A percentile compares a stretch with the other conserved stretches of the same genome.
phyloP scores from a whole-genome alignment of 148 eudicot species.

The Vaccinium macrocarpon region DNA sequence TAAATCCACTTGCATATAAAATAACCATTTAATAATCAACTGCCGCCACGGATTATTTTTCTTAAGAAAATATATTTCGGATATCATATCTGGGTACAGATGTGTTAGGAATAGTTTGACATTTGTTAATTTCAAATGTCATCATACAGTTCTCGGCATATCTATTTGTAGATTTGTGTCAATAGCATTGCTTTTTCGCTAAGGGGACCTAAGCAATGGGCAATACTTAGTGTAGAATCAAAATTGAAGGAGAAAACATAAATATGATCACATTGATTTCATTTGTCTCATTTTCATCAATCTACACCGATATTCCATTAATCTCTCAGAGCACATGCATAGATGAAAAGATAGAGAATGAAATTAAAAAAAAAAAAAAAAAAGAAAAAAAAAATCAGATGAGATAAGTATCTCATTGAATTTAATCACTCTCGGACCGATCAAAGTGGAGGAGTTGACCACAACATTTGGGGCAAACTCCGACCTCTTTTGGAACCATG shows the following conservation, averaged over 20 bases:
- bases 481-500: constrained; percentile 81
- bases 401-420: neutral
- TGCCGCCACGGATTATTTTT: neutral
- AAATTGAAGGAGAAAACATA: neutral
- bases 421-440: constrained; percentile 34
- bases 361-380: neutral
- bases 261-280: neutral
- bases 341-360: neutral
- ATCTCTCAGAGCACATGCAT: constrained; percentile 11
- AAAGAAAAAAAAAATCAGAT: neutral
- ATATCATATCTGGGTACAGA: neutral
- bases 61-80: neutral
- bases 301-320: constrained; percentile 11
- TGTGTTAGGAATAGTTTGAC: neutral
- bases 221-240: neutral
- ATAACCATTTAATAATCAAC: neutral
- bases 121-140: neutral
- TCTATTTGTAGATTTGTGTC: neutral
- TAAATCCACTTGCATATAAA: neutral
- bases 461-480: constrained; percentile 77
- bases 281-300: constrained; percentile 18
- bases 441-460: constrained; percentile 88
- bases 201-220: neutral
- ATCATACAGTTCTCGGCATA: neutral
- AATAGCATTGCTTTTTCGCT: neutral